Evolutionary conservation across 805 yeast genomes (phyloP), one percentile per base, ranked within the genome.

Genomic region (Sugiyamaella chiloensis): DNA sequence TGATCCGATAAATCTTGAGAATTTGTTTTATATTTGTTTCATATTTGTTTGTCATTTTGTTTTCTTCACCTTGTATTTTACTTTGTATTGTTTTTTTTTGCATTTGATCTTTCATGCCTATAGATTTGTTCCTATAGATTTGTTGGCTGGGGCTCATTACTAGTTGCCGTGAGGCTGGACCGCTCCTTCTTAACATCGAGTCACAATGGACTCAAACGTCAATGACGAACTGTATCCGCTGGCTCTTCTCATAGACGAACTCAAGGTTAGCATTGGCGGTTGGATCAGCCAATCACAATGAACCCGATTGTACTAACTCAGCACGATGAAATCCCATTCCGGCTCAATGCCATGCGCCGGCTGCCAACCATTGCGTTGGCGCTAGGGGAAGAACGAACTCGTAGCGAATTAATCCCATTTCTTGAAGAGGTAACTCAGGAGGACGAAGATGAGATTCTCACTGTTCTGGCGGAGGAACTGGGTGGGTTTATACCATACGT

Each of bases 381-480:
- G 2, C 71, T 93, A 49, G 99, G 99, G 6, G 90, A 93, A 5
- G 96, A 88, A 64, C 79, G 98, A 61, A 86, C 98, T 8, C 76
- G 96, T 51, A 76, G 77, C 40, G 99, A 93, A 65, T 75, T 93
- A 62, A 73, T 93, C 46, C 97, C 98, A 30, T 93, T 91, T 61
- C 75, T 93, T 52, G 87, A 83, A 56, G 90, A 85, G 52, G 67
- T 57, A 17, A 65, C 69, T 9, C 67, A 65, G 56, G 99, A 93
- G 60, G 99, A 95, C 65, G 99, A 93, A 69, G 99, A 93, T 67
- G 99, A 93, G 69, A 96, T 93, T 5, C 84, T 91, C 67, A 87
- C 96, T 1, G 91, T 89, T 17, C 76, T 95, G 53, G 97, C 97
- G 2, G 87, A 85, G 58, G 91, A 90, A 71, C 71, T 93, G 58